Conservation (phyloP, 495 filamentous ascomycete species). For the Rhypophila decipiens region DNA sequence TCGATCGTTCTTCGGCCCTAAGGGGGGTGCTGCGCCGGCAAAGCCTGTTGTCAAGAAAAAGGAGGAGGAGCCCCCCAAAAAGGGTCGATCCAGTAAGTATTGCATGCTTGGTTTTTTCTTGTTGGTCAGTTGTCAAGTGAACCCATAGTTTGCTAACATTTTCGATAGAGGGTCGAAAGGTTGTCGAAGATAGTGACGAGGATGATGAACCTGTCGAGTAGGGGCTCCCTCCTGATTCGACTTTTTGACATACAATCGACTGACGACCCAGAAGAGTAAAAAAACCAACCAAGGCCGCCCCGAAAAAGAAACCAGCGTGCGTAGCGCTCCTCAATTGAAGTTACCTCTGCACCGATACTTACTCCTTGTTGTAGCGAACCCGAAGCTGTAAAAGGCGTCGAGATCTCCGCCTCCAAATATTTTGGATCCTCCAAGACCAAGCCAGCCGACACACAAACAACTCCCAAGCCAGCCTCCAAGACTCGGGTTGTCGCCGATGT, state of each 20-base stretch:
- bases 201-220: slow-evolving; percentile 47
- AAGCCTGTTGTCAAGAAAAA: slow-evolving; percentile 46
- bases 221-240: slow-evolving; percentile 12
- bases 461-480: slow-evolving; percentile 29
- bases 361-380: slow-evolving; percentile 11
- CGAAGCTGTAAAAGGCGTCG: slow-evolving; percentile 35
- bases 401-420: slow-evolving; percentile 42
- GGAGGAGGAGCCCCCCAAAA: slow-evolving; percentile 36
- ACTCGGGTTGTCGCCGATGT: slow-evolving; percentile 19
- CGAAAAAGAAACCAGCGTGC: slow-evolving; percentile 38
- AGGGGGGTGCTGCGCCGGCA: slow-evolving; percentile 38
- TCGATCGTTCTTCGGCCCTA: slow-evolving; percentile 69
- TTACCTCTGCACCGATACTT: background rate
- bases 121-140: background rate
- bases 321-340: slow-evolving; percentile 3
- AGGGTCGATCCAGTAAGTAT: slow-evolving; percentile 32
- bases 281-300: slow-evolving; percentile 32
- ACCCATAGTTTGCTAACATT: slow-evolving; percentile 15
- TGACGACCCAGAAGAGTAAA: slow-evolving; percentile 25
- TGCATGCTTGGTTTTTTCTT: background rate
- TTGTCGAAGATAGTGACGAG: slow-evolving; percentile 73
- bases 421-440: slow-evolving; percentile 41
- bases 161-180: slow-evolving; percentile 56
- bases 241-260: background rate
- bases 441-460: slow-evolving; percentile 16